Percentiles rank a stretch among this genome's conserved stretches.
phyloP scores from a whole-genome alignment of 2,329 filamentous ascomycete species.

The Cercospora sp. region DNA sequence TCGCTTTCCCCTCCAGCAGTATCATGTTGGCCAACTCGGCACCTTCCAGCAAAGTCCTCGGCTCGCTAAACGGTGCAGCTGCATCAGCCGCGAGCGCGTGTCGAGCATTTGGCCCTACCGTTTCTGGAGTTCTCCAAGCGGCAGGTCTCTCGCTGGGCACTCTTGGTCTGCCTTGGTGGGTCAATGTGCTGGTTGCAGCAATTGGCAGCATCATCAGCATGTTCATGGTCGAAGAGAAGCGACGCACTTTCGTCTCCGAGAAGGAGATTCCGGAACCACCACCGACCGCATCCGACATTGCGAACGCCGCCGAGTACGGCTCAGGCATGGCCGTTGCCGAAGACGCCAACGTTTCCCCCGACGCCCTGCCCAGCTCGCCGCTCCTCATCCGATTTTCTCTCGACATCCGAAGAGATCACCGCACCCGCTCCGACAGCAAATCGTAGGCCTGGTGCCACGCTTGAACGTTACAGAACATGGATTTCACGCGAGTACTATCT shows the following conservation, averaged over 20 bases:
- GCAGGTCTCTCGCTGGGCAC: slow-evolving; percentile 76
- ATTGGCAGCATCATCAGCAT: slow-evolving; percentile 73
- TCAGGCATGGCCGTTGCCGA: slow-evolving; percentile 30
- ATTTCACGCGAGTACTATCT: slow-evolving; percentile 10
- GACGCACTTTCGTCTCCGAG: slow-evolving; percentile 32
- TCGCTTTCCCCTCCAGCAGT: slow-evolving; percentile 86
- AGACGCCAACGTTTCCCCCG: slow-evolving; percentile 29
- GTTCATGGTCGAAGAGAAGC: slow-evolving; percentile 56
- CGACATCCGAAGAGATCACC: slow-evolving; percentile 26
- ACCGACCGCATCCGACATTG: slow-evolving; percentile 26
- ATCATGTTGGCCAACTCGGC: slow-evolving; percentile 89
- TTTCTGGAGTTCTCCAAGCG: slow-evolving; percentile 83
- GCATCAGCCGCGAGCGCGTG: slow-evolving; percentile 88
- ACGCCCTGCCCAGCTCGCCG: slow-evolving; percentile 32
- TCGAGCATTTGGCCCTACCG: slow-evolving; percentile 81
- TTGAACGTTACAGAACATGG: slow-evolving; percentile 6
- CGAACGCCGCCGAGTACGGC: slow-evolving; percentile 24
- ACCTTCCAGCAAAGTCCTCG: slow-evolving; percentile 78
- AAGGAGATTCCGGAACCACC: slow-evolving; percentile 26
- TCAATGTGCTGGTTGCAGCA: slow-evolving; percentile 72
- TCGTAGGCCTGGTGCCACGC: slow-evolving; percentile 23
- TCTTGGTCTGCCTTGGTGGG: slow-evolving; percentile 93
- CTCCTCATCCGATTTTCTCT: slow-evolving; percentile 30
- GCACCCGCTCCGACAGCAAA: slow-evolving; percentile 26
- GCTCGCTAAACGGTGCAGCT: slow-evolving; percentile 88